Base-by-base conservation (phyloP, 768 basidiomycete genomes). In the Amanita thiersii region DNA sequence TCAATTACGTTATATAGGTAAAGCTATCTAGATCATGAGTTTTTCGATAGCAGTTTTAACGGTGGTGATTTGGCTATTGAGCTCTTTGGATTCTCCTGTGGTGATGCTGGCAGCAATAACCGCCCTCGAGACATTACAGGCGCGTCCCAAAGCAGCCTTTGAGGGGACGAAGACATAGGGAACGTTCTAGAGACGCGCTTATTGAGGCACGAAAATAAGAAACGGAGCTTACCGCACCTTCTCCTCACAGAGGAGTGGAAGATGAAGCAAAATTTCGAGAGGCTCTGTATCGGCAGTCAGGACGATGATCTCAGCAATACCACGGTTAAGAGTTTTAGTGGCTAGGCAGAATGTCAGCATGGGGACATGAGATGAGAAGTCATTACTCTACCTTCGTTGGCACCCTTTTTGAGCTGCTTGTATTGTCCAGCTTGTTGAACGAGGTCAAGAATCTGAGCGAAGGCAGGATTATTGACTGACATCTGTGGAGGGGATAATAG, bases 341-440 rank as follows among this genome's bases (percentile, higher is more conserved):
- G 93, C 92, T 91, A 54, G 24, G 37, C 31, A 43, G 17, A 43
- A 26, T 17, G 45, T 50, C 39, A 51, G 49, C 40, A 20, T 17
- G 40, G 10, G 35, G 35, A 40, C 40, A 26, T 10, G 17, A 40
- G 20, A n/a, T n/a, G n/a, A n/a, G n/a, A 12, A n/a, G 24, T 38
- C 10, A 5, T 20, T 12, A 29, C 55, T 71, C 25, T 37, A 87
- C 89, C 87, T 77, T 99, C 96, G 64, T 99, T 99, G 31, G 96
- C 96, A 47, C 96, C 94, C 69, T 97, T 97, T 70, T 97, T 98
- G 36, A 97, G 68, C 63, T 97, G 93, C 68, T 97, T 97, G 72
- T 94, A 96, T 63, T 92, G 85, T n/a, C 78, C 71, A 31, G 94
- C 93, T 65, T 94, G 88, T 59, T 96, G 90, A 23, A 96, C 86